A percentile compares a stretch with the other conserved stretches of the same genome.
These are phyloP conservation scores for Hibiscus tridactylites DNA, from an alignment of 345 rosid genomes.

Conservation along the genomic window DNA sequence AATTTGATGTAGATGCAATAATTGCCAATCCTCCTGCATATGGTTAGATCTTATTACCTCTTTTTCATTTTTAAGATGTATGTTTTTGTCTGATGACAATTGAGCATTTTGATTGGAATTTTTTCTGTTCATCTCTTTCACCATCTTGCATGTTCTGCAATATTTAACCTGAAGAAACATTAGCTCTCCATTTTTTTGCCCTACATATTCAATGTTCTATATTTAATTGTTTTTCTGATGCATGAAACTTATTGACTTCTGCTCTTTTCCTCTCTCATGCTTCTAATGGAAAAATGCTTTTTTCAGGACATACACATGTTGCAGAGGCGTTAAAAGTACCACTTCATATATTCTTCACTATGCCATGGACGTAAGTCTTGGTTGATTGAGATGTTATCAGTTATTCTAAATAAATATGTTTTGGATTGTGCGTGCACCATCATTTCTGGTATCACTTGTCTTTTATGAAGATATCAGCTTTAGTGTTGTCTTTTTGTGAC, in stretches of 20 bases:
- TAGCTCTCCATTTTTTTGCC: background rate
- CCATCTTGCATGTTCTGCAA: background rate
- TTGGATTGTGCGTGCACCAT: background rate
- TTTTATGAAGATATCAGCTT: background rate
- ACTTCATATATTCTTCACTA: slow-evolving; percentile 92
- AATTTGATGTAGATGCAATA: slow-evolving; percentile 92
- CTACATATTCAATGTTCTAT: background rate
- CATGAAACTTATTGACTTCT: background rate
- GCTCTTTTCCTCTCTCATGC: background rate
- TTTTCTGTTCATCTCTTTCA: background rate
- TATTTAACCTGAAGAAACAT: background rate
- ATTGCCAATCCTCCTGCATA: slow-evolving; percentile 99
- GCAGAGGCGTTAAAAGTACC: slow-evolving; percentile 91
- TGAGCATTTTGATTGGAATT: background rate
- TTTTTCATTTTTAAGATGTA: background rate
- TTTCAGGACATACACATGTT: slow-evolving; percentile 86
- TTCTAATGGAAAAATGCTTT: background rate
- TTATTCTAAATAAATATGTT: background rate
- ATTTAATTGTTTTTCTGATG: background rate
- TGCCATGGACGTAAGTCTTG: slow-evolving; percentile 99
- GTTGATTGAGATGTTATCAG: slow-evolving; percentile 10
- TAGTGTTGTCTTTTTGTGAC: slow-evolving; percentile 11
- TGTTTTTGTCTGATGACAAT: background rate
- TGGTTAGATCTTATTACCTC: slow-evolving; percentile 37
- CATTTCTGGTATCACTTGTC: background rate